Evolutionary conservation across 768 basidiomycete genomes (phyloP).

Genomic region (Calvatia gigantea): DNA sequence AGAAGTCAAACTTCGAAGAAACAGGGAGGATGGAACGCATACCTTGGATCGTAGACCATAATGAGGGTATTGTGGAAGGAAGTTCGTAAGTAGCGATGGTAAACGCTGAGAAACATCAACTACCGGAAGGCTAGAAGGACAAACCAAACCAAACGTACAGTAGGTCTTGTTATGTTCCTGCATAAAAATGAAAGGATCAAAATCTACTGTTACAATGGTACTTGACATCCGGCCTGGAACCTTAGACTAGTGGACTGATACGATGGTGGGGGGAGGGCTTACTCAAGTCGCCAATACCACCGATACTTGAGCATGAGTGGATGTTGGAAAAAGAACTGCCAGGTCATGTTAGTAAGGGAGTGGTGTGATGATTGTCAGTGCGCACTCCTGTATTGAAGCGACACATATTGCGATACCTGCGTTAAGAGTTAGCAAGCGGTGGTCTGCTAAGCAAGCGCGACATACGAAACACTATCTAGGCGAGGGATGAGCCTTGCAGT

Average conservation of each 20-base stretch:
- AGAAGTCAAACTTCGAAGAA: background rate
- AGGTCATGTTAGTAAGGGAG: conserved; percentile 26
- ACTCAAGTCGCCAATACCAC: conserved; percentile 70
- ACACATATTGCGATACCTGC: conserved; percentile 78
- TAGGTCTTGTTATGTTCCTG: conserved; percentile 69
- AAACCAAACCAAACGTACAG: conserved; percentile 31
- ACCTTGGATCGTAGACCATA: conserved; percentile 75
- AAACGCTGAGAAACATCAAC: conserved; percentile 42
- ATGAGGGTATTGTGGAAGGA: conserved; percentile 69
- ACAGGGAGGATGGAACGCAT: conserved; percentile 11
- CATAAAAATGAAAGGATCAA: conserved; percentile 76
- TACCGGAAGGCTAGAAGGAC: conserved; percentile 11
- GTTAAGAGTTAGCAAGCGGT: conserved; percentile 18
- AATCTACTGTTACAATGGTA: conserved; percentile 70
- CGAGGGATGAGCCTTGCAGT: conserved; percentile 19
- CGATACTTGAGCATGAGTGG: conserved; percentile 62
- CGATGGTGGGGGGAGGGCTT: conserved; percentile 17
- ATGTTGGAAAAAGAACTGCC: conserved; percentile 73
- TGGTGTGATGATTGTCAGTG: conserved; percentile 21
- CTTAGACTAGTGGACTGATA: conserved; percentile 12
- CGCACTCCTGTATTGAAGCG: conserved; percentile 66
- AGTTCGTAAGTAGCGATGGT: conserved; percentile 77
- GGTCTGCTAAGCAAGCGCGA: background rate
- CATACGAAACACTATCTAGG: conserved; percentile 22
- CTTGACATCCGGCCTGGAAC: conserved; percentile 60